Evolutionary conservation across 441 rosid species (phyloP), one percentile per base, ranked within the genome.

Genomic region (Aleurites moluccanus): DNA sequence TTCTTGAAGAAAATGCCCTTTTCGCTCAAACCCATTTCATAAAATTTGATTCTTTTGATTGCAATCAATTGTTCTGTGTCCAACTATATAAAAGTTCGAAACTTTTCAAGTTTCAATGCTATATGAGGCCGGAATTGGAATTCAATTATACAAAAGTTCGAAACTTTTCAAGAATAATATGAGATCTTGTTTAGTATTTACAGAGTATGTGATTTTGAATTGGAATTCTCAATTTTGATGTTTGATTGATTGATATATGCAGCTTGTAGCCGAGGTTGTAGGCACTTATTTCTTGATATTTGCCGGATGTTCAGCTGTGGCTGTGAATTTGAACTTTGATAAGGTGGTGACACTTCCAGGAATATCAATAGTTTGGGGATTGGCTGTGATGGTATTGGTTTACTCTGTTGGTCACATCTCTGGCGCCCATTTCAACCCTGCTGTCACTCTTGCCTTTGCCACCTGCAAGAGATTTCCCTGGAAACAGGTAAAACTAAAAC

Each of bases 401-500:
- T 95, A 93, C 85, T 85, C 98, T 42, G 85, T 93, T 9, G 99
- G 99, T 40, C 99, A 95, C 75, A 93, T 95, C 86, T 93, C 99
- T 7, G 99, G 99, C 62, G 99, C 97, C 64, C 98, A 94, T 87
- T 92, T 94, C 59, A 94, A 94, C 71, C 99, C 98, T 6, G 91
- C 98, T 14, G 97, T 95, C 83, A 95, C 99, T 67, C 79, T 93
- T 33, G 98, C 99, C 72, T 91, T 91, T 35, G 98, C 99, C 15
- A 81, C 92, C 66, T 86, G 88, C 85, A 83, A 84, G 44, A 85
- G 97, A 64, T 95, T 95, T 75, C 98, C 99, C 3, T 78, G 90
- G 78, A 92, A 86, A 83, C 93, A 89, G 90, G 99, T 88, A 25
- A 27, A 23, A 15, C 35, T 35, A 23, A 23, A 65, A 57, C 30